Base-by-base conservation (phyloP, 2,329 filamentous ascomycete genomes). In the Lasiodiplodia hormozganensis region DNA sequence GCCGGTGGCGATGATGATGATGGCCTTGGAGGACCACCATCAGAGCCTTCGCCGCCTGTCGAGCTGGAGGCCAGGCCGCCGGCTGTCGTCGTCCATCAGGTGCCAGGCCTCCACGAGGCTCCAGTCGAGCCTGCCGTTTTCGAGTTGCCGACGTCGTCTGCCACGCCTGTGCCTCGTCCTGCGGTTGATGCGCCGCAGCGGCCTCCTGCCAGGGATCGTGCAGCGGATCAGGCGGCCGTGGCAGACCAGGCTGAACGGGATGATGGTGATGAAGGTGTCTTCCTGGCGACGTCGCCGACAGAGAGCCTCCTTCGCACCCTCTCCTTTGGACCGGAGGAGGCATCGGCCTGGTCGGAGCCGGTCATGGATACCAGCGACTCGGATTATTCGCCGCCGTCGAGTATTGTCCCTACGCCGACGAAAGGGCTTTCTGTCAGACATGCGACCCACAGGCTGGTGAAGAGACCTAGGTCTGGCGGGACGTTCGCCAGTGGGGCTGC, bases 91-190 rank as follows among this genome's bases (percentile, higher is more conserved):
- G 62, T 65, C 62, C 49, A 28, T 16, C 62, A 56, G 62, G 25
- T 65, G 4, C 62, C 62, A 31, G 62, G 62, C 49, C 18, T 65
- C 49, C 62, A 65, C n/a, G 62, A 65, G 38, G 62, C 62, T 2
- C 62, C 62, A 11, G 14, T 14, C 14, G 51, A 54, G 49, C 23
- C 49, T 14, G 10, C 16, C 2, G 62, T 65, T n/a, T 56, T 43
- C n/a, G 62, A 65, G 38, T 16, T 65, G 34, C 62, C 62, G 25
- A 38, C 52, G 4, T 28, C 43, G 18, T 10, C 62, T 11, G 25
- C 23, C 23, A 56, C 62, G 2, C 49, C 18, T 34, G 51, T 31
- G 51, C 49, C 49, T 18, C 49, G 62, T 18, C 60, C n/a, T 8
- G 7, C 43, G 18, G 18, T 21, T 6, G 43, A 11, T 0, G 18